These are phyloP conservation scores for Lachancea sp. DNA, from an alignment of 805 yeast genomes.

Conservation along the genomic window DNA sequence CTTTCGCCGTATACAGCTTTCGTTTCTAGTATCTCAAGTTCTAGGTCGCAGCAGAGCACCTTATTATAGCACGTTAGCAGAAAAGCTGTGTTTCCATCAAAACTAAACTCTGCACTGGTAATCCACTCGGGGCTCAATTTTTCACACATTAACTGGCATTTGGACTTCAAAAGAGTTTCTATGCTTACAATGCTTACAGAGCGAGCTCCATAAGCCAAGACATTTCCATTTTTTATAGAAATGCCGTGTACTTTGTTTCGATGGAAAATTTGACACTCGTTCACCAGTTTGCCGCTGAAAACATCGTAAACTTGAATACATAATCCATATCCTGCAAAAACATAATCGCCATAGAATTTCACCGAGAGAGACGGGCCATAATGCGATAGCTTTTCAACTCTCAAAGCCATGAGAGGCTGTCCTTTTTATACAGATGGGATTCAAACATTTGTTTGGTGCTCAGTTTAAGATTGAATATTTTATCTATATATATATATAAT, in stretches of 20 bases:
- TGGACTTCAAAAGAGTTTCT: constrained; percentile 23
- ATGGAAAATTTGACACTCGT: constrained; percentile 45
- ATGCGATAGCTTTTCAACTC: constrained; percentile 18
- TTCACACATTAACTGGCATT: constrained; percentile 33
- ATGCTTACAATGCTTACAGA: constrained; percentile 46
- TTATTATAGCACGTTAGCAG: constrained; percentile 77
- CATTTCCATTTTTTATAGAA: constrained; percentile 32
- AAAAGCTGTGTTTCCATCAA: constrained; percentile 35
- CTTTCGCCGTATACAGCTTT: constrained; percentile 53
- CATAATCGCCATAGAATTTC: constrained; percentile 34
- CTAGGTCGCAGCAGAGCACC: constrained; percentile 30
- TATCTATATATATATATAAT: not conserved
- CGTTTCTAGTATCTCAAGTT: constrained; percentile 21
- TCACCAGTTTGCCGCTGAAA: constrained; percentile 33
- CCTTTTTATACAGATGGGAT: not conserved
- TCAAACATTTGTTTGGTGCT: no score
- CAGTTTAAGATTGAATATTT: not conserved
- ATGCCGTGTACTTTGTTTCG: constrained; percentile 83
- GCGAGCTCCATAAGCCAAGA: constrained; percentile 63
- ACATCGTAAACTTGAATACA: constrained; percentile 48
- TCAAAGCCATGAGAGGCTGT: constrained; percentile 8
- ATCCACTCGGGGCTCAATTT: constrained; percentile 75
- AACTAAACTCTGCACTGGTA: constrained; percentile 48
- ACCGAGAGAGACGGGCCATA: constrained; percentile 71
- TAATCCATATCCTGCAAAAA: constrained; percentile 71